Evolutionary conservation across 129 eudicot species (phyloP).

Genomic region (Silybum marianum): DNA sequence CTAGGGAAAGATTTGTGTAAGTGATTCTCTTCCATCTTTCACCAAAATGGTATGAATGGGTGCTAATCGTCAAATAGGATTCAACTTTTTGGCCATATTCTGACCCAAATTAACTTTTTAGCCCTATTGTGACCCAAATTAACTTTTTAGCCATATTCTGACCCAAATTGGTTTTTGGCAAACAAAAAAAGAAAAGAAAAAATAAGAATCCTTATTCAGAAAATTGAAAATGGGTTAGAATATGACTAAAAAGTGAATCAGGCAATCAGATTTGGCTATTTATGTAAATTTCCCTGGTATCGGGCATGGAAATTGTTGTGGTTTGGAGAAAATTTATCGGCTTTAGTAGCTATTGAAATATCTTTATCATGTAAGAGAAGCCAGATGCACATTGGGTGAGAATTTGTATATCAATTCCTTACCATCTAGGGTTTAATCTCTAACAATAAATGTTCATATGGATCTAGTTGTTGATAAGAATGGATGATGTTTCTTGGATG

Average conservation of each 20-base stretch:
- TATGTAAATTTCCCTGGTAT: no score
- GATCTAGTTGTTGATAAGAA: background rate
- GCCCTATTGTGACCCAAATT: no score
- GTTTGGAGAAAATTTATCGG: background rate
- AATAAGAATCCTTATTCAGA: no score
- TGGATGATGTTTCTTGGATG: background rate
- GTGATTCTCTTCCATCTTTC: background rate
- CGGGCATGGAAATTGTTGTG: background rate
- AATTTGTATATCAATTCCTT: background rate
- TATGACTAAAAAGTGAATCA: no score
- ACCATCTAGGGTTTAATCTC: slow-evolving; percentile 4
- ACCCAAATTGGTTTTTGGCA: no score
- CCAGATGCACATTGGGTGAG: background rate
- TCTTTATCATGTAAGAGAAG: slow-evolving; percentile 4
- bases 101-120: no score
- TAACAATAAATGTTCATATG: background rate
- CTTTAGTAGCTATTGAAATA: background rate
- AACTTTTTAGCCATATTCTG: no score
- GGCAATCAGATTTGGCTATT: no score
- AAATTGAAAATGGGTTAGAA: no score
- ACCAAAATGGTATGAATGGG: slow-evolving; percentile 2
- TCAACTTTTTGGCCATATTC: no score
- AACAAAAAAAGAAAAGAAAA: no score
- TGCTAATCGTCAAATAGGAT: background rate
- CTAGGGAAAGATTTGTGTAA: slow-evolving; percentile 9